Base-by-base conservation (phyloP, 306 rosid species). In the Calophaca sinica region DNA sequence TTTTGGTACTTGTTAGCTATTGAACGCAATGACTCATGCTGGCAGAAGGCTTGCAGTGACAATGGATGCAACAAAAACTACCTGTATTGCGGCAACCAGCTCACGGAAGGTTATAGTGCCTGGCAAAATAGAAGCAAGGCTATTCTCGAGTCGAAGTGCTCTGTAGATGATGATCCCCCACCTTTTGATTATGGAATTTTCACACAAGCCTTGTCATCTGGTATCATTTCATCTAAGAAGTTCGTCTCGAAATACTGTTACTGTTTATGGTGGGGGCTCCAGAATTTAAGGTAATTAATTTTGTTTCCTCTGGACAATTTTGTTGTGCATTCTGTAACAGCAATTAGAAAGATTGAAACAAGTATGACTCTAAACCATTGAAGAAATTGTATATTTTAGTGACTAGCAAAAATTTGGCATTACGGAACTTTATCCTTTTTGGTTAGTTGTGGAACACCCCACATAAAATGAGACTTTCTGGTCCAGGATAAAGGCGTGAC, bases 181-280 rank as follows among this genome's bases (percentile, higher is more conserved):
- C 74, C 64, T 65, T 94, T 94, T 84, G 89, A 92, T 88, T 94
- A 76, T 74, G 99, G 99, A 77, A 94, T 94, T 80, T 94, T 73
- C 53, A 4, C 4, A 7, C 89, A 87, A 67, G 97, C 96, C 77
- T 75, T 94, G 84, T 45, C 87, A 65, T 86, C 89, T 70, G 83
- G 80, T 26, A 86, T 94, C 75, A 84, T 88, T 58, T 81, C 94
- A 32, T 83, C 96, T 4, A 92, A 79, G 52, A 81, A 86, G 62
- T 94, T 94, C 80, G 7, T 90, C 41, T 11, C 85, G 61, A 94
- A 94, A 72, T 94, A 94, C 75, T 92, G 97, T 84, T 94, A 92
- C 82, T 92, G 99, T 78, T 84, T 94, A 57, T 94, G 97, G 99
- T 94, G 99, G 99, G 99, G 99, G 57, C 93, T 92, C 60, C 99